Percentiles rank a stretch among this genome's conserved stretches.
Conservation (phyloP, 352 stramenopile genomes). For the Globisporangium mamillatum region DNA sequence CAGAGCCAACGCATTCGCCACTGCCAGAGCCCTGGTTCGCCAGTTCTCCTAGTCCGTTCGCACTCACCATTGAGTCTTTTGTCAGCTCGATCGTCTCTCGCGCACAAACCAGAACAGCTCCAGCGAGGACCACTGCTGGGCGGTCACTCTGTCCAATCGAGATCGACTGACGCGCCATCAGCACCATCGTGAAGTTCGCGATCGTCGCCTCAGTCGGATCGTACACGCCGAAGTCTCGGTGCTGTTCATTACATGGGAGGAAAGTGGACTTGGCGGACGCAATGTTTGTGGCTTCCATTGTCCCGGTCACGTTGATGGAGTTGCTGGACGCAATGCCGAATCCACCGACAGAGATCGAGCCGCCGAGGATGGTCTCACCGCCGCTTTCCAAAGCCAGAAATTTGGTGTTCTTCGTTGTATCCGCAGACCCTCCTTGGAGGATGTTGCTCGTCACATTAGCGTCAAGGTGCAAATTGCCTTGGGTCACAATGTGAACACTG, state of each 20-base stretch:
- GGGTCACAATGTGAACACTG: slow-evolving; percentile 39
- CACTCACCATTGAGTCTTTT: slow-evolving; percentile 37
- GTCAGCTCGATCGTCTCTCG: slow-evolving; percentile 45
- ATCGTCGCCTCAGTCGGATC: slow-evolving; percentile 11
- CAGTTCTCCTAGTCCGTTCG: slow-evolving; percentile 58
- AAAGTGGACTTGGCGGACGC: slow-evolving; percentile 46
- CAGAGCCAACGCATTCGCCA: slow-evolving; percentile 50
- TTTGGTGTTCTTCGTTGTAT: slow-evolving; percentile 26
- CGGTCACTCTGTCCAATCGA: slow-evolving; percentile 38
- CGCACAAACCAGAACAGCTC: slow-evolving; percentile 62
- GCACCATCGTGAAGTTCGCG: slow-evolving; percentile 63
- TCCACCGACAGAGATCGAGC: slow-evolving; percentile 40
- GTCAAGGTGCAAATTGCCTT: slow-evolving; percentile 47
- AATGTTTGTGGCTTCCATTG: slow-evolving; percentile 40
- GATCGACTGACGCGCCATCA: slow-evolving; percentile 54
- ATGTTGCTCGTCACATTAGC: slow-evolving; percentile 41
- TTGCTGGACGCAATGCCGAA: slow-evolving; percentile 49
- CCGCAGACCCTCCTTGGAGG: not conserved
- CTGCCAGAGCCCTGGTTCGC: slow-evolving; percentile 64
- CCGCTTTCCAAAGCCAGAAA: slow-evolving; percentile 51
- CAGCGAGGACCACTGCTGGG: slow-evolving; percentile 35
- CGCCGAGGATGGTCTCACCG: slow-evolving; percentile 50
- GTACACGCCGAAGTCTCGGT: slow-evolving; percentile 20
- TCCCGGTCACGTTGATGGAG: slow-evolving; percentile 48
- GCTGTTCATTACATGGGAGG: slow-evolving; percentile 45